Evolutionary conservation across 169 alveolate genomes (phyloP).

Genomic region (Eimeria necatrix): DNA sequence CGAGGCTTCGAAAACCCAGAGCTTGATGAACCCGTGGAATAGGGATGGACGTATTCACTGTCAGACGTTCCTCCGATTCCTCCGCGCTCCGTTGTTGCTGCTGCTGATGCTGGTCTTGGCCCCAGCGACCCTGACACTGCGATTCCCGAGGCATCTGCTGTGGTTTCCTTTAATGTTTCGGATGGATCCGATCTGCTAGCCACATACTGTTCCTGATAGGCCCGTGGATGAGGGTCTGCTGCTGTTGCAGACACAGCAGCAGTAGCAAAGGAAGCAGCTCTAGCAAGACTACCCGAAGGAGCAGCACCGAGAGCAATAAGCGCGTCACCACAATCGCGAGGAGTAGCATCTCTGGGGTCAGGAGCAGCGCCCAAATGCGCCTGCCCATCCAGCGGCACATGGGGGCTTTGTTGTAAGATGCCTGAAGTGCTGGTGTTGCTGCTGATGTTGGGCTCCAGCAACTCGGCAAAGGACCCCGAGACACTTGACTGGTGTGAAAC

Average conservation of each 20-base stretch:
- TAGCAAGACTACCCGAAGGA: not conserved
- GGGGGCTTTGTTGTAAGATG: not conserved
- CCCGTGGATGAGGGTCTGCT: not conserved
- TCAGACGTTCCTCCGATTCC: not conserved
- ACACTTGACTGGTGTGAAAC: not conserved
- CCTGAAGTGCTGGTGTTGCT: not conserved
- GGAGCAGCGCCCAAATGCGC: not conserved
- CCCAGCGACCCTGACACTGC: not conserved
- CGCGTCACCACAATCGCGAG: not conserved
- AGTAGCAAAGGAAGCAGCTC: not conserved
- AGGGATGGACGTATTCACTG: not conserved
- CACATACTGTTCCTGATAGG: not conserved
- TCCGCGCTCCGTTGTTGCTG: slow-evolving; percentile 12
- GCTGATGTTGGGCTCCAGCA: not conserved
- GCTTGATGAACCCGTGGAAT: not conserved
- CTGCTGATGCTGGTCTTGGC: not conserved
- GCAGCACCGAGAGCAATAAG: slow-evolving; percentile 12
- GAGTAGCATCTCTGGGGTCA: too few species aligned
- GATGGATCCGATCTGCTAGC: not conserved
- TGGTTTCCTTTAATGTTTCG: not conserved
- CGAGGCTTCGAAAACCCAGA: not conserved
- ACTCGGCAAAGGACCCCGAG: slow-evolving; percentile 9
- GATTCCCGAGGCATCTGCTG: too few species aligned
- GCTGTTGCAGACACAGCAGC: not conserved
- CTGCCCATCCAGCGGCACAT: not conserved